Conservation (phyloP, 2,329 filamentous ascomycete genomes). For the Calycina herbarum region DNA sequence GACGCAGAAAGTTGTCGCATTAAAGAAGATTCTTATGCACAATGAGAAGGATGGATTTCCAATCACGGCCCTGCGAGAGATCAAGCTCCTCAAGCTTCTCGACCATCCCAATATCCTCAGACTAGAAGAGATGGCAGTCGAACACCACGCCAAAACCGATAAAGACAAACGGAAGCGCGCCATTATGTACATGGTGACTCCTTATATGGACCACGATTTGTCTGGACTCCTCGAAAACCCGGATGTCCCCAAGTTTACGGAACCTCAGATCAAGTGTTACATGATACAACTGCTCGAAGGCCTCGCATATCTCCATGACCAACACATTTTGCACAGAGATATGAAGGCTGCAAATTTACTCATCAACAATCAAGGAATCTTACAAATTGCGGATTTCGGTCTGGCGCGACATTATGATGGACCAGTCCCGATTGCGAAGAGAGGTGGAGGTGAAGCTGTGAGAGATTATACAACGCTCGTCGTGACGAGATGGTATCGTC, state of each 20-base stretch:
- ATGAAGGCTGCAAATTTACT: constrained; percentile 99
- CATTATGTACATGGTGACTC: constrained; percentile 98
- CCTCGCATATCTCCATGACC: constrained; percentile 85
- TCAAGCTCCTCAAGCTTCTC: constrained; percentile 95
- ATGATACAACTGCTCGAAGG: constrained; percentile 91
- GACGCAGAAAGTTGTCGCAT: constrained; percentile 73
- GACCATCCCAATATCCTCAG: constrained; percentile 85
- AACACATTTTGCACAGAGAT: constrained; percentile 87
- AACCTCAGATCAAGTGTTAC: constrained; percentile 96
- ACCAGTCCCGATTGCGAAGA: constrained; percentile 70
- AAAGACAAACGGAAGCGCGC: constrained; percentile 75
- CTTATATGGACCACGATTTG: constrained; percentile 99
- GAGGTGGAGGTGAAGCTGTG: constrained; percentile 78
- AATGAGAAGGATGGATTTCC: constrained; percentile 99
- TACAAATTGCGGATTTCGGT: constrained; percentile 97
- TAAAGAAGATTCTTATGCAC: constrained; percentile 99
- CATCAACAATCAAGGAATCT: constrained; percentile 88
- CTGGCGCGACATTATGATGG: constrained; percentile 93
- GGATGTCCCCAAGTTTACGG: constrained; percentile 73
- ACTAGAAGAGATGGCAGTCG: constrained; percentile 95
- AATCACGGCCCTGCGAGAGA: constrained; percentile 96
- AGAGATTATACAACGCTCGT: constrained; percentile 96
- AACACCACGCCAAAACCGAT: constrained; percentile 55
- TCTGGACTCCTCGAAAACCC: constrained; percentile 96
- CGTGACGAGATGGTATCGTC: constrained; percentile 95